Evolutionary conservation across 1,284 basidiomycete genomes (phyloP), one percentile per base, ranked within the genome.

Genomic region (Cutaneotrichosporon spelunceum): DNA sequence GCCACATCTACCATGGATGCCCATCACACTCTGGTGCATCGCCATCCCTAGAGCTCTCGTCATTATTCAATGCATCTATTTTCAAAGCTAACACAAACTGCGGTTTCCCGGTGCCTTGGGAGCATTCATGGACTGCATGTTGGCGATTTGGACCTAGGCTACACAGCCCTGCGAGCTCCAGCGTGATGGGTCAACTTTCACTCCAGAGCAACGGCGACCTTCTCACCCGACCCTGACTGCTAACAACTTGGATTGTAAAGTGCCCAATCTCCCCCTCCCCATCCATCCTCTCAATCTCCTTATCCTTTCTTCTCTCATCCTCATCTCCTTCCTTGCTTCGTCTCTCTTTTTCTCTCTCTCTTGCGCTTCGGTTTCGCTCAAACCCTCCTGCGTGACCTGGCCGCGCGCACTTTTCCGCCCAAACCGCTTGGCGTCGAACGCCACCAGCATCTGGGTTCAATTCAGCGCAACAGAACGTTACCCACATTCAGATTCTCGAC

Each of bases 291-390:
- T 30, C 24, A 34, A 29, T 50, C 49, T 23, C 45, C 19, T 24
- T 26, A 50, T 19, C 27, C 10, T 16, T 19, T 19, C 4, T 42
- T 19, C 5, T 33, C 39, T 7, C 27, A 29, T 26, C 47, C 11
- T 26, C 24, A 14, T 24, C 24, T 49, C 16, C 49, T 58, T 52
- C 34, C 49, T 34, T 53, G 23, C 36, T 53, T 29, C 45, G 49
- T 55, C 47, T 23, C 29, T 49, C 59, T 49, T n/a, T 45, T 30
- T 44, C 59, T 30, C 60, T 55, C 27, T 4, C n/a, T 36, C 33
- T 29, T 54, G 34, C 13, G 21, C 19, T 26, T 53, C 44, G 9
- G 50, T 36, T 34, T 55, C 61, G 49, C 42, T 47, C 53, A 56
- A 19, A 1, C 49, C 26, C 44, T 24, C 33, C 34, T 34, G 16